Conservation (phyloP, 805 yeast genomes). For the Wickerhamomyces silvicola region DNA sequence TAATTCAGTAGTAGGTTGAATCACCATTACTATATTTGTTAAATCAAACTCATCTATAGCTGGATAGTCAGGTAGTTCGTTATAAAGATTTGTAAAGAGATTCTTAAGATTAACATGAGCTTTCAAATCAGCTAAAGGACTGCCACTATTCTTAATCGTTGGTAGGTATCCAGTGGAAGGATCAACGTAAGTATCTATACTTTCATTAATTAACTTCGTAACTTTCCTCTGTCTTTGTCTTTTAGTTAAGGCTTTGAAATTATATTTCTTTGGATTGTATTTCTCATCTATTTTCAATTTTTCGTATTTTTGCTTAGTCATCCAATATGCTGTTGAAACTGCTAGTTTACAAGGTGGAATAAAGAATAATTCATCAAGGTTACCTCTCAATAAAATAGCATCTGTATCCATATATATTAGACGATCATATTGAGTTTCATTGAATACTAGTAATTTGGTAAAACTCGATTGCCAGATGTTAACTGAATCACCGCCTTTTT, state of each 20-base stretch:
- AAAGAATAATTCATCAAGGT: constrained; percentile 47
- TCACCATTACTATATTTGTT: constrained; percentile 50
- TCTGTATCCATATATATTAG: constrained; percentile 56
- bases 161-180: background rate
- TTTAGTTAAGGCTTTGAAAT: constrained; percentile 18
- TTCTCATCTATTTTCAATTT: constrained; percentile 13
- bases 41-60: constrained; percentile 24
- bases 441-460: constrained; percentile 50
- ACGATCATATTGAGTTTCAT: constrained; percentile 42
- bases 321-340: constrained; percentile 40
- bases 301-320: constrained; percentile 22
- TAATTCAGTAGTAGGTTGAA: constrained; percentile 37
- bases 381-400: constrained; percentile 31
- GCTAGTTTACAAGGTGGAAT: constrained; percentile 42
- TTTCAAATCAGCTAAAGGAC: no score
- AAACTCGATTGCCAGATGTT: constrained; percentile 43
- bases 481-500: constrained; percentile 11
- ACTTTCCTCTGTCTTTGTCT: constrained; percentile 15
- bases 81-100: constrained; percentile 26
- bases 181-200: constrained; percentile 2
- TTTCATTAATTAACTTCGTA: constrained; percentile 2
- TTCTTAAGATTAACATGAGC: constrained; percentile 7
- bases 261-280: constrained; percentile 15
- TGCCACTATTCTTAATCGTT: background rate
- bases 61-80: constrained; percentile 30